Conservation (phyloP, 225 moss, liverwort and hornwort species). For the Climacium dendroides region DNA sequence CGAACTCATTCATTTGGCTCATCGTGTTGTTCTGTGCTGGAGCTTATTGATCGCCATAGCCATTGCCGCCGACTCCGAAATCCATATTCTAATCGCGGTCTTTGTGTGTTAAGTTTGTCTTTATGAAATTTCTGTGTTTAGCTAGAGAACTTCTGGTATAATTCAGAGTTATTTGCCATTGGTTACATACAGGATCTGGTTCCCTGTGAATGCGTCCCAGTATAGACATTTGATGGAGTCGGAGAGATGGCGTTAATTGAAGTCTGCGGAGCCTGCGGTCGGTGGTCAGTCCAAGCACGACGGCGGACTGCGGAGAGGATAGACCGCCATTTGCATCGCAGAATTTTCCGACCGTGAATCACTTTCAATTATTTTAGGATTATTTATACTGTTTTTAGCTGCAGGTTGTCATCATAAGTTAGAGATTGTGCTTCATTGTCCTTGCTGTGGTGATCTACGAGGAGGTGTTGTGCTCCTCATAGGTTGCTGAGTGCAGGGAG, state of each 20-base stretch:
- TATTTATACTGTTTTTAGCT: neutral
- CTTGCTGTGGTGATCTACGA: neutral
- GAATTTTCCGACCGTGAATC: neutral
- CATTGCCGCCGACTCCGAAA: neutral
- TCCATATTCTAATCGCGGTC: neutral
- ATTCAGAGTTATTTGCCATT: neutral
- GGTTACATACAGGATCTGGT: neutral
- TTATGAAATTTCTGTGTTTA: neutral
- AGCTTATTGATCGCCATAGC: neutral
- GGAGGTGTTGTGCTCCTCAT: neutral
- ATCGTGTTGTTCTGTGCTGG: neutral
- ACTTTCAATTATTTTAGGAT: neutral
- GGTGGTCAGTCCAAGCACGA: neutral
- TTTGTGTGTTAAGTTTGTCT: neutral
- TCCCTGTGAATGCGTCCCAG: neutral
- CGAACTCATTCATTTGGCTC: neutral
- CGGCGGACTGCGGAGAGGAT: neutral
- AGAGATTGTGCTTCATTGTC: neutral
- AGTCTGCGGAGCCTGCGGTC: neutral
- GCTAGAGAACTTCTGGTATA: neutral
- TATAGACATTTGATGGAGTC: neutral
- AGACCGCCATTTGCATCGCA: too few species aligned
- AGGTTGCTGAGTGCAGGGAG: neutral
- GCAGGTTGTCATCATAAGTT: slow-evolving; percentile 3
- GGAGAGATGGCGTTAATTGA: neutral